Evolutionary conservation across 2,329 filamentous ascomycete genomes (phyloP).

Genomic region (Harringtonia lauricola): DNA sequence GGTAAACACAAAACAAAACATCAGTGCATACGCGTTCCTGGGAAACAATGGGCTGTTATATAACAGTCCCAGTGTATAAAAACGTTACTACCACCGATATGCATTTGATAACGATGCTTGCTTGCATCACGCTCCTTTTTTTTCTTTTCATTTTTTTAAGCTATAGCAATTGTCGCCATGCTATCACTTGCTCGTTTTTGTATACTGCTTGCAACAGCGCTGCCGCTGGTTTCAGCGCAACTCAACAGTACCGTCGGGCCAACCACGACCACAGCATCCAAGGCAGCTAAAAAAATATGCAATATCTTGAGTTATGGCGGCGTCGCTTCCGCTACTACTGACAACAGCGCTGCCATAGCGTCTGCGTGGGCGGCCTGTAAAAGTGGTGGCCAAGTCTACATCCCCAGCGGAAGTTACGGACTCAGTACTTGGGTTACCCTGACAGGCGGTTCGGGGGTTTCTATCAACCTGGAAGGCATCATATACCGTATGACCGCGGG

Average conservation of each 20-base stretch:
- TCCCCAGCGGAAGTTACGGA: conserved; percentile 12
- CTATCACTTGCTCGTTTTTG: no score
- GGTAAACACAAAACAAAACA: no score
- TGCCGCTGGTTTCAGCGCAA: no score
- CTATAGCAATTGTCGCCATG: no score
- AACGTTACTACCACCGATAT: no score
- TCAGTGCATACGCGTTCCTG: no score
- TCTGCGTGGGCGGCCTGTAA: conserved; percentile 39
- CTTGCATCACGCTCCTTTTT: no score
- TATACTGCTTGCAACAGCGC: no score
- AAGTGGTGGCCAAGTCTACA: conserved; percentile 25
- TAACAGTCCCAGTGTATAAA: no score
- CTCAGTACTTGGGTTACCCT: conserved; percentile 13
- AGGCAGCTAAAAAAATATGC: conserved; percentile 32
- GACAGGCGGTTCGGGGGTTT: conserved; percentile 8
- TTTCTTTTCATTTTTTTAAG: no score
- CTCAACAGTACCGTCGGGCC: conserved; percentile 32
- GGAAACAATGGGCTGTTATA: no score
- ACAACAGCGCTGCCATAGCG: conserved; percentile 35
- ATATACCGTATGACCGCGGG: conserved; percentile 10
- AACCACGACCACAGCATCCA: conserved; percentile 26
- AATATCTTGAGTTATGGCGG: conserved; percentile 41
- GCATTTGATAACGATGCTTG: no score
- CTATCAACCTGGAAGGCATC: conserved; percentile 12
- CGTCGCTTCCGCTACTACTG: conserved; percentile 36